Evolutionary conservation across 2,329 filamentous ascomycete genomes (phyloP), one percentile per base, ranked within the genome.

Genomic region (Paecilomyces formosus): DNA sequence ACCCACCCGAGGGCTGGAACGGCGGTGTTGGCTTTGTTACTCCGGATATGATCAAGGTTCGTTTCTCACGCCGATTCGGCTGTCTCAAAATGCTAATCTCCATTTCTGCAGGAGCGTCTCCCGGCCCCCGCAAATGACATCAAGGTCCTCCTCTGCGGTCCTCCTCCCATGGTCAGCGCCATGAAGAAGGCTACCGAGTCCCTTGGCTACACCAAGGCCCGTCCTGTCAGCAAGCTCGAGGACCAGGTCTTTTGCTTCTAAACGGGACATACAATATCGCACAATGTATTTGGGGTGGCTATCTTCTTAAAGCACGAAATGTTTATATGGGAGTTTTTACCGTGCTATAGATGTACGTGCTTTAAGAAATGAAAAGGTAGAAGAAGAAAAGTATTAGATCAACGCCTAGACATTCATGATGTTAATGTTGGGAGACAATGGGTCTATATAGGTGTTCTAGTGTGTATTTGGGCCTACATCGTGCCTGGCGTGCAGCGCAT

Each of bases 171-270:
- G 94, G 84, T 97, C 64, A 89, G 88, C 69, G 93, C 92, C 55
- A 88, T 97, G 81, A 99, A 99, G 89, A 97, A 97, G 84, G 85
- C 91, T 6, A 88, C 92, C 55, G 91, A 95, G 78, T 83, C 85
- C 63, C 83, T 97, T 21, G 94, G 94, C 59, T 99, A 88, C 81
- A 84, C 90, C 72, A 97, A 97, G 83, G 90, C 94, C 50, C 86
- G 87, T 61, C 91, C 93, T 52, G 92, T 97, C 69, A 97, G 92
- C 86, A 97, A 97, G 85, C 86, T 97, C 57, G 89, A 93, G 73
- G 94, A 99, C 76, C 94, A 97, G 78, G 90, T 99, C 66, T 99
- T 99, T 80, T 92, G 90, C 72, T 99, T 99, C 79, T 92, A 89
- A 77, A 57, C 50, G 22, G 28, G 26, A 26, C n/a, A 21, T 7